These are phyloP conservation scores for Anthracocystis panici-leucophaei DNA, from an alignment of 1,284 basidiomycete species.

Conservation along the genomic window DNA sequence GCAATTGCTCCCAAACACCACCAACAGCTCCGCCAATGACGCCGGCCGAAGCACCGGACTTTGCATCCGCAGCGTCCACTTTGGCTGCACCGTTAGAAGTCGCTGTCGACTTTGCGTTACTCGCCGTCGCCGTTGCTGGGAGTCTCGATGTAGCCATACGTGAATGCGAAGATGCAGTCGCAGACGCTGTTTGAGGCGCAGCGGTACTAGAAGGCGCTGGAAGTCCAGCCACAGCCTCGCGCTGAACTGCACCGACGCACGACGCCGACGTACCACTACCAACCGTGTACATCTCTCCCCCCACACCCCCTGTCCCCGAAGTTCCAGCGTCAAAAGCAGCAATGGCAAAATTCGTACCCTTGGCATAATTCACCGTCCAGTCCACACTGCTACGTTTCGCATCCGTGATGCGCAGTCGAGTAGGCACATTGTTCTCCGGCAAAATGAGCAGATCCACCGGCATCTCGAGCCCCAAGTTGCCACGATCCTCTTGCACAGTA, in stretches of 20 bases:
- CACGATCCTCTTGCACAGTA: conserved; percentile 43
- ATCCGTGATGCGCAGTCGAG: conserved; percentile 22
- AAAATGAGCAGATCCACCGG: conserved; percentile 47
- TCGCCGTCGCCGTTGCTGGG: background rate
- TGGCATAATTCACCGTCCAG: conserved; percentile 48
- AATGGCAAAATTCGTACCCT: conserved; percentile 44
- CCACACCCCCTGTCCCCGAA: conserved; percentile 44
- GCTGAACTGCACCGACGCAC: conserved; percentile 19
- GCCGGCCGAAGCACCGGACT: conserved; percentile 15
- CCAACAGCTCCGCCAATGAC: conserved; percentile 36
- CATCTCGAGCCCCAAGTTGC: conserved; percentile 41
- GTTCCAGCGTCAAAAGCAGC: conserved; percentile 39
- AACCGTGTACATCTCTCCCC: conserved; percentile 32
- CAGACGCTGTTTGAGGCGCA: conserved; percentile 6
- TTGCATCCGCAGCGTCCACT: conserved; percentile 6
- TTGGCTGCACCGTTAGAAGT: conserved; percentile 14
- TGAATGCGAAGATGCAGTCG: conserved; percentile 12
- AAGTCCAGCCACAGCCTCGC: conserved; percentile 27
- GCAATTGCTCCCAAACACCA: conserved; percentile 29
- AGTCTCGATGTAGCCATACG: conserved; percentile 30
- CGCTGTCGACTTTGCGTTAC: conserved; percentile 12
- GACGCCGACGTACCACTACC: conserved; percentile 20
- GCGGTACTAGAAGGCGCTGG: conserved; percentile 34
- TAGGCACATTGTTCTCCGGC: conserved; percentile 39
- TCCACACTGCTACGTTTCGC: conserved; percentile 21